Evolutionary conservation across 2,329 filamentous ascomycete genomes (phyloP).

Genomic region (Hypoxylon sp.): DNA sequence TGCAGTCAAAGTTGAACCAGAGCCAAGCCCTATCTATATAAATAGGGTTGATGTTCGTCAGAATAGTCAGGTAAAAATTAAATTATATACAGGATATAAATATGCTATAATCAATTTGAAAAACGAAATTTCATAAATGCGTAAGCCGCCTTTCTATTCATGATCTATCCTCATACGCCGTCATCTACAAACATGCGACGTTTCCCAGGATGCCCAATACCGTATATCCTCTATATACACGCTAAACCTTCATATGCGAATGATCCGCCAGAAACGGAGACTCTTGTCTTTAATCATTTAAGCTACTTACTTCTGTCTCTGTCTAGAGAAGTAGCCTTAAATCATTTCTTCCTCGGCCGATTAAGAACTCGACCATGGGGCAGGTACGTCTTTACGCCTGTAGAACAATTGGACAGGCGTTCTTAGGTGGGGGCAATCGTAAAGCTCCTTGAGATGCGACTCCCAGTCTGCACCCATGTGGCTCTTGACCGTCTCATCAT

Average conservation of each 20-base stretch:
- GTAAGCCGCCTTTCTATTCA: not conserved
- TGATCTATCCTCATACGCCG: constrained; percentile 2
- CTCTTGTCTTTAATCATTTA: not conserved
- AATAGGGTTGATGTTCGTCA: not conserved
- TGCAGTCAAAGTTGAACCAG: not conserved
- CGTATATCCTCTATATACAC: not conserved
- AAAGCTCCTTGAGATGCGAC: constrained; percentile 4
- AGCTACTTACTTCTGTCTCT: not conserved
- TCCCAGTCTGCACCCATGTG: not conserved
- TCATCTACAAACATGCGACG: not conserved
- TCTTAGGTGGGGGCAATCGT: constrained; percentile 1
- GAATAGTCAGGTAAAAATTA: constrained; percentile 1
- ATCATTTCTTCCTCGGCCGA: constrained; percentile 6
- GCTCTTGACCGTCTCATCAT: constrained; percentile 57
- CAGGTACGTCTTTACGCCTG: constrained; percentile 44
- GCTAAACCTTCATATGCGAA: not conserved
- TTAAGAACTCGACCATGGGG: not conserved
- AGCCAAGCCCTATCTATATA: not conserved
- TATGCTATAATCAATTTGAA: not conserved
- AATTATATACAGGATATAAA: not conserved
- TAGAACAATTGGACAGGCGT: constrained; percentile 47
- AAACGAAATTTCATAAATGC: not conserved
- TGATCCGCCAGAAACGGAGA: not conserved
- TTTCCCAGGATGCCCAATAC: not conserved
- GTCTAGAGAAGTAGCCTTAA: not conserved